A percentile compares a stretch with the other conserved stretches of the same genome.
Conservation (phyloP, 495 filamentous ascomycete species). For the Penicillium daleae region DNA sequence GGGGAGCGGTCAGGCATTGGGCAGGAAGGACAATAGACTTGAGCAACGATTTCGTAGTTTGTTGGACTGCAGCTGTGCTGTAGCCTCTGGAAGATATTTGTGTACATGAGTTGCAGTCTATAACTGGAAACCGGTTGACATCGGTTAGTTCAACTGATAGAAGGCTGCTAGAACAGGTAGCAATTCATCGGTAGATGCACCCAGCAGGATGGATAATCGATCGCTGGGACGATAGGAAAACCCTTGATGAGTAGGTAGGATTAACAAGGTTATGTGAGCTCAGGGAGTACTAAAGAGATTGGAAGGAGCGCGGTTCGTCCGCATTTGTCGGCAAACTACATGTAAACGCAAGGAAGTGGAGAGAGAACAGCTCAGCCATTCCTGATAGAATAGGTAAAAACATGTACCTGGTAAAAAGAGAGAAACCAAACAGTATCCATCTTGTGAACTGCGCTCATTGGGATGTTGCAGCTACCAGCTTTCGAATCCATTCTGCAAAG, state of each 20-base stretch:
- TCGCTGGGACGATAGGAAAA: neutral
- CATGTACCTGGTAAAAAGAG: neutral
- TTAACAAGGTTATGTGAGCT: too few species aligned
- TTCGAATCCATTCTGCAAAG: constrained; percentile 31
- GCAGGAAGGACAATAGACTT: neutral
- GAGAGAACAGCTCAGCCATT: neutral
- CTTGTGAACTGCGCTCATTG: neutral
- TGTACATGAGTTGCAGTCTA: neutral
- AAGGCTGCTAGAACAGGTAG: neutral
- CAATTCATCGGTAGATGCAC: neutral
- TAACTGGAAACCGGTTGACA: neutral
- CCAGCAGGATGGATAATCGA: neutral
- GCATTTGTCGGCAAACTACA: neutral
- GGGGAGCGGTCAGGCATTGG: too few species aligned
- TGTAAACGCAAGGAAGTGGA: neutral
- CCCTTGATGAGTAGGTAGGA: too few species aligned
- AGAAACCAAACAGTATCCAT: neutral
- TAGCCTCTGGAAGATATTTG: too few species aligned
- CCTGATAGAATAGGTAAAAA: neutral
- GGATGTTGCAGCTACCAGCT: neutral
- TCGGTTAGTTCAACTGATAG: neutral
- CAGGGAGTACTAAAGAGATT: too few species aligned
- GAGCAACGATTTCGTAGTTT: too few species aligned
- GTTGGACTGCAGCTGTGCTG: too few species aligned
- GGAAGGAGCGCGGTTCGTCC: neutral